These are phyloP conservation scores for Boletellus emodensis DNA, from an alignment of 768 basidiomycete species.

Conservation along the genomic window DNA sequence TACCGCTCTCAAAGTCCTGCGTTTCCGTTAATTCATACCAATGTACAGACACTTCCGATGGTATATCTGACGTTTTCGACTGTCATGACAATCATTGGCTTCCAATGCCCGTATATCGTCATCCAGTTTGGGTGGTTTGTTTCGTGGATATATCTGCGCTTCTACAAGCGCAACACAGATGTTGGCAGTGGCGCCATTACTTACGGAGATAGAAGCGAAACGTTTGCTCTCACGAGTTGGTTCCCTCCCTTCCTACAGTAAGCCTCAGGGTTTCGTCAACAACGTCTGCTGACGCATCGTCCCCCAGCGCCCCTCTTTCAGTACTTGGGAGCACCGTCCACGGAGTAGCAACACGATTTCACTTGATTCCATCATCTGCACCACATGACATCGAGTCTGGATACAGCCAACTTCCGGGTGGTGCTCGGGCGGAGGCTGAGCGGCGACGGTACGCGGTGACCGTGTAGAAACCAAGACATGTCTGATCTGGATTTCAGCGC, in stretches of 20 bases:
- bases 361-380: constrained; percentile 63
- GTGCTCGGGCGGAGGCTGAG: constrained; percentile 94
- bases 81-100: constrained; percentile 75
- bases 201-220: constrained; percentile 94
- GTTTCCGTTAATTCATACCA: constrained; percentile 1
- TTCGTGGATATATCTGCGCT: constrained; percentile 91
- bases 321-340: constrained; percentile 65
- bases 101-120: constrained; percentile 86
- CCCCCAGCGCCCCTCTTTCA: constrained; percentile 63
- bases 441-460: constrained; percentile 66
- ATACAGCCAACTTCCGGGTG: constrained; percentile 77
- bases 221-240: constrained; percentile 92
- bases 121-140: constrained; percentile 99
- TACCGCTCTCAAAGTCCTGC: background rate
- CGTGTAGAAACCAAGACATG: background rate
- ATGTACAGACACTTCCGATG: constrained; percentile 84
- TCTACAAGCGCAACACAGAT: constrained; percentile 89
- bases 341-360: constrained; percentile 61
- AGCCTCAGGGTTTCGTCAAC: constrained; percentile 31
- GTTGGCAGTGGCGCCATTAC: constrained; percentile 56
- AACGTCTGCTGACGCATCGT: background rate
- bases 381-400: constrained; percentile 66
- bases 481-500: constrained; percentile 52
- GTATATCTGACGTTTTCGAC: constrained; percentile 88
- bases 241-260: constrained; percentile 96